Conservation (phyloP, 305 asterid species). For the Solanum hybrid region DNA sequence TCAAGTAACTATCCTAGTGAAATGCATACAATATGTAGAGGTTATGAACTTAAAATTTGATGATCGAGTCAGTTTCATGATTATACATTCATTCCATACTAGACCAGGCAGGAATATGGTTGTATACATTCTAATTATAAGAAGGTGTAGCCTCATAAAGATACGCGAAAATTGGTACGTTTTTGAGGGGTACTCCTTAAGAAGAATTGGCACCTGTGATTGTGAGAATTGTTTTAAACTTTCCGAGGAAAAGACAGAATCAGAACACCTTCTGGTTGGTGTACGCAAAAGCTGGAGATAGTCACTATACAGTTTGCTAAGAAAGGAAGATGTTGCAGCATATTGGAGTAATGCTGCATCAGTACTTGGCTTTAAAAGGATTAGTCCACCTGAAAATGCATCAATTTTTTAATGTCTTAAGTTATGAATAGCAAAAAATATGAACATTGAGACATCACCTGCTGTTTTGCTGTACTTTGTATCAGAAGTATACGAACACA, state of each 20-base stretch:
- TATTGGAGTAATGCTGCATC: slow-evolving; percentile 30
- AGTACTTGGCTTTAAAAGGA: slow-evolving; percentile 31
- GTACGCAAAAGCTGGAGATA: slow-evolving; percentile 36
- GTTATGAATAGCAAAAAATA: background rate
- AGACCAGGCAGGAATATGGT: background rate
- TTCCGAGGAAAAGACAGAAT: slow-evolving; percentile 21
- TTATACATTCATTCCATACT: background rate
- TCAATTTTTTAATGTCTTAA: background rate
- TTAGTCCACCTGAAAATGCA: slow-evolving; percentile 33
- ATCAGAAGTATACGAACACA: slow-evolving; percentile 40
- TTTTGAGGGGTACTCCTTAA: background rate
- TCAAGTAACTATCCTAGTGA: background rate
- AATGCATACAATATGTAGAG: background rate
- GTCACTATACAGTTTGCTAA: slow-evolving; percentile 51
- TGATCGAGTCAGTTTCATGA: background rate
- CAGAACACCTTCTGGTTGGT: slow-evolving; percentile 20
- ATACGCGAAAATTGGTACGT: background rate
- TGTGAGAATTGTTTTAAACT: slow-evolving; percentile 30
- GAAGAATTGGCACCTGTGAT: slow-evolving; percentile 29
- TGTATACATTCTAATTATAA: background rate
- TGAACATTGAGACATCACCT: slow-evolving; percentile 13
- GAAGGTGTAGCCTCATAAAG: background rate
- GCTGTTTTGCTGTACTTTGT: slow-evolving; percentile 20
- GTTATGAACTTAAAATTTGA: background rate
- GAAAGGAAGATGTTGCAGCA: slow-evolving; percentile 52